Evolutionary conservation across 192 early-diverging fungal species (phyloP), one percentile per base, ranked within the genome.

Genomic region (Coemansia sp.): DNA sequence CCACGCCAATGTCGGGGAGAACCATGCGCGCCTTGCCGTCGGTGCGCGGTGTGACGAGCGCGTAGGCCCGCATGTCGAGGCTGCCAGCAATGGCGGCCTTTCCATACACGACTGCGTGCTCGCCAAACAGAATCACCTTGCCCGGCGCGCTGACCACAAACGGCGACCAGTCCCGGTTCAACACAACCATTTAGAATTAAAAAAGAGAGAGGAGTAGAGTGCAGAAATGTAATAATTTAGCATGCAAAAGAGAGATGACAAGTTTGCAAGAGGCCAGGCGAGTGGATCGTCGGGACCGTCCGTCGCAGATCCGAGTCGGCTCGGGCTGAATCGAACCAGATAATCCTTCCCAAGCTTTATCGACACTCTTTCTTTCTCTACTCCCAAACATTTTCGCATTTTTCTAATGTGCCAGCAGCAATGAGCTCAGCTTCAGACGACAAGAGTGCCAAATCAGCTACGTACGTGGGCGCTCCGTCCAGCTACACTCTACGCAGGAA

Each of bases 41-140:
- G 18, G 62, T 53, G 32, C 82, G 74, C 6, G 77, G 78, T 29
- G 86, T 79, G 6, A 91, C 60, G 21, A 85, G 78, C 0, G 83
- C 67, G 53, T 92, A 95, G 0, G 90, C 84, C 10, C 90, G 86
- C 58, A 96, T 84, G 14, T 85, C 87, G 11, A 96, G 62, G 27
- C 88, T 89, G 22, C 89, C 89, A 14, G 94, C 94, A 0, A 95
- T 82, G 3, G 94, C 94, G 0, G 88, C 67, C 83, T 93, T 92
- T 60, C 87, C 86, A 58, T 99, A 93, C 35, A 99, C 97, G 2
- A 96, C 97, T 3, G 94, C 92, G 54, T 99, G 97, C 70, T 99
- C 97, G 52, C 97, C 97, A 86, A 99, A 98, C 39, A 98, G 69
- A 60, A 99, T 99, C 64, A 93, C 87, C 65, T 99, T 99, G 56